Evolutionary conservation across 1,139 yeast genomes (phyloP).

Genomic region (Magnusiomyces suaveolens): DNA sequence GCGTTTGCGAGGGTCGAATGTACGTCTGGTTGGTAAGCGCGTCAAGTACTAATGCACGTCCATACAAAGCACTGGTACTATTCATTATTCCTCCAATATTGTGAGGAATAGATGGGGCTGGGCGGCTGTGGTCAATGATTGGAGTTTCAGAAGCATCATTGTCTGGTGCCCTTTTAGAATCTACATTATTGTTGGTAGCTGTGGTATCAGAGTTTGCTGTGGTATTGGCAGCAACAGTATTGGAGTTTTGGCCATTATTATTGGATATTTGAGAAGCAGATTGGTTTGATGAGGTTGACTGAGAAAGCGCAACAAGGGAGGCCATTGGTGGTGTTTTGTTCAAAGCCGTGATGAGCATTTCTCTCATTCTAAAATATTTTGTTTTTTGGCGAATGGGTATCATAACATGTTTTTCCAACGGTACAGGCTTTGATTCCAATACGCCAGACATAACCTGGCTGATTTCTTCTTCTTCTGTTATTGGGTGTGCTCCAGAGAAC

Average conservation of each 20-base stretch:
- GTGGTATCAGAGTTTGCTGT: conserved; percentile 14
- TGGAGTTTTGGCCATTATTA: conserved; percentile 18
- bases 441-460: conserved; percentile 91
- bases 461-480: conserved; percentile 81
- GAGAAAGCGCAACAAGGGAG: conserved; percentile 4
- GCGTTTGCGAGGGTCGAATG: conserved; percentile 30
- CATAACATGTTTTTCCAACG: conserved; percentile 66
- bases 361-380: conserved; percentile 66
- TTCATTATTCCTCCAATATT: conserved; percentile 26
- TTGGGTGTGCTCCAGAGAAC: conserved; percentile 21
- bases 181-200: neutral
- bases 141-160: neutral
- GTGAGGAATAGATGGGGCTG: conserved; percentile 12
- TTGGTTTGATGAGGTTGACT: neutral
- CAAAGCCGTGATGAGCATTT: conserved; percentile 34
- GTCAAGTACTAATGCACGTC: conserved; percentile 30
- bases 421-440: conserved; percentile 61
- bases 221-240: conserved; percentile 21
- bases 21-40: conserved; percentile 24
- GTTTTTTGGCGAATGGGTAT: conserved; percentile 64
- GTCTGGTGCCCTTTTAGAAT: neutral
- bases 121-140: neutral
- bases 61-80: conserved; percentile 29
- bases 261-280: neutral
- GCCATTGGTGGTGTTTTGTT: conserved; percentile 18